phyloP scores from a whole-genome alignment of 106 monocot species.

The Allium fistulosum region DNA sequence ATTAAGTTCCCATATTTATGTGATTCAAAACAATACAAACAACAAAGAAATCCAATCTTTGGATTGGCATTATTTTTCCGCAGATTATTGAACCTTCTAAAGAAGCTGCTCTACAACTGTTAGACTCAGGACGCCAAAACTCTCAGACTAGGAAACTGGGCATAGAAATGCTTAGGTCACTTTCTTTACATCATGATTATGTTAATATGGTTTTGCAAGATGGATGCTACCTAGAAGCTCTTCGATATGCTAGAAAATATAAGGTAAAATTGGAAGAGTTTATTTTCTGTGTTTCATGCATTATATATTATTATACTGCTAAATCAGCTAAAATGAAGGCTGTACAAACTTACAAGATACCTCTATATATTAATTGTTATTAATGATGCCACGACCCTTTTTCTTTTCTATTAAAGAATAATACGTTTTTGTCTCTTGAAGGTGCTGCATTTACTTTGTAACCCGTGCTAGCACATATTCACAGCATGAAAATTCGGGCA shows the following conservation, averaged over 20 bases:
- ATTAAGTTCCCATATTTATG: not conserved
- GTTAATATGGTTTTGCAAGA: slow-evolving; percentile 57
- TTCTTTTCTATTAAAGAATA: too few species aligned
- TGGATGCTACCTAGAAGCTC: slow-evolving; percentile 82
- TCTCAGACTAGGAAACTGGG: slow-evolving; percentile 64
- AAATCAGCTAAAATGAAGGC: not conserved
- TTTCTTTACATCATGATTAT: slow-evolving; percentile 81
- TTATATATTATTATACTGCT: not conserved
- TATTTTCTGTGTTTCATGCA: not conserved
- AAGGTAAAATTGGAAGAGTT: slow-evolving; percentile 36
- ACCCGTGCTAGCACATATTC: too few species aligned
- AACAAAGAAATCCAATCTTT: not conserved
- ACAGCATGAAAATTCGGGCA: too few species aligned
- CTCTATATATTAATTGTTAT: too few species aligned
- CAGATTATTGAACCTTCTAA: slow-evolving; percentile 92
- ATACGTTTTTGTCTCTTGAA: too few species aligned
- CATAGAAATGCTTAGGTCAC: slow-evolving; percentile 80
- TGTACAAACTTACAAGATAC: too few species aligned
- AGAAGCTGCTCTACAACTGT: slow-evolving; percentile 74
- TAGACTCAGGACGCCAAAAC: slow-evolving; percentile 50
- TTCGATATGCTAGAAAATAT: slow-evolving; percentile 77
- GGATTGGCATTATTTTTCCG: not conserved
- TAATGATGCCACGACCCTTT: too few species aligned
- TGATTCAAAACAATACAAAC: not conserved
- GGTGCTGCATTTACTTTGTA: too few species aligned